phyloP scores from a whole-genome alignment of 1,284 basidiomycete species.

The Volvariella volvacea region DNA sequence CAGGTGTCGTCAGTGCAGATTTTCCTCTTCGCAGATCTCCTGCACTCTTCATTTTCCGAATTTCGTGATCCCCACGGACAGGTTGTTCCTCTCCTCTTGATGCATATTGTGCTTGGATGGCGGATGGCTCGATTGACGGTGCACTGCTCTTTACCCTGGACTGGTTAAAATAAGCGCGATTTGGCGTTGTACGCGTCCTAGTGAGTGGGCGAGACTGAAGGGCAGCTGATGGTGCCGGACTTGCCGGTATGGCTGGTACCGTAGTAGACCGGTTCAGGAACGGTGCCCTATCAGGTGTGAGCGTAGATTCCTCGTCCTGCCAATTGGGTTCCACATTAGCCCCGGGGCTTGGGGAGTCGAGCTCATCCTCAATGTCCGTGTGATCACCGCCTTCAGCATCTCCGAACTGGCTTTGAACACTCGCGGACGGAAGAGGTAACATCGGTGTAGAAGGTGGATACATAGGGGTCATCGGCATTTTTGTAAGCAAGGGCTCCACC shows the following conservation, averaged over 20 bases:
- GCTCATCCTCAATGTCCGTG: conserved; percentile 56
- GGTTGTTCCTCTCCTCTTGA: conserved; percentile 29
- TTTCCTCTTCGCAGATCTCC: conserved; percentile 63
- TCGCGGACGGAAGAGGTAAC: conserved; percentile 44
- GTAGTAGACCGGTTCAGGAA: conserved; percentile 44
- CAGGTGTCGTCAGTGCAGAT: conserved; percentile 15
- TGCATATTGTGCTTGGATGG: conserved; percentile 15
- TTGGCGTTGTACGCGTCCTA: conserved; percentile 67
- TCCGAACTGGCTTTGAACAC: conserved; percentile 26
- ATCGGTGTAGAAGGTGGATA: conserved; percentile 64
- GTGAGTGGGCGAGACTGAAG: conserved; percentile 38
- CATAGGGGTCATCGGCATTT: conserved; percentile 50
- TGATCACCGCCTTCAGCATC: conserved; percentile 33
- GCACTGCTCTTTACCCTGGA: conserved; percentile 26
- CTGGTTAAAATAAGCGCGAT: conserved; percentile 52
- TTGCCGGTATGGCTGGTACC: conserved; percentile 26
- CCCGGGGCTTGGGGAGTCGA: conserved; percentile 36
- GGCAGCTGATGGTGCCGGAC: conserved; percentile 16
- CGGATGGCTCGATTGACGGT: conserved; percentile 17
- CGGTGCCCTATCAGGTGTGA: conserved; percentile 54
- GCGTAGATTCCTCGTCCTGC: conserved; percentile 62
- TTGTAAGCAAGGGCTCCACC: conserved; percentile 73
- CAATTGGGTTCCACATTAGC: conserved; percentile 20
- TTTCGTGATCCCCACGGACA: conserved; percentile 46
- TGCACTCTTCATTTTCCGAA: conserved; percentile 83